phyloP scores from a whole-genome alignment of 768 basidiomycete genomes.

The Boletus eberwhitei region DNA sequence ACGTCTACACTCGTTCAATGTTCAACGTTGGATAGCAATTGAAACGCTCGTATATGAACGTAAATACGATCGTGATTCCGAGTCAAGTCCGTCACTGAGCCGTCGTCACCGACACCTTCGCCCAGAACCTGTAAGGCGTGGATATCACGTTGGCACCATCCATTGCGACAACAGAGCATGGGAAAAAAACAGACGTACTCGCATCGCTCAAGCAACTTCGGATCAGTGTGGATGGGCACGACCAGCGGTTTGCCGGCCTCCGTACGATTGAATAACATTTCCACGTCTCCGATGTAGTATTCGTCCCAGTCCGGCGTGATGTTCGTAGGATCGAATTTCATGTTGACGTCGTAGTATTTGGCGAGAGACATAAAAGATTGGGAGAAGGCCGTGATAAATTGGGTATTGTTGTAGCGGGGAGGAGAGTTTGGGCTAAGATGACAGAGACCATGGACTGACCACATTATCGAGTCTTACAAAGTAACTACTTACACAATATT shows the following conservation, averaged over 20 bases:
- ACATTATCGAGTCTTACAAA: too few species aligned
- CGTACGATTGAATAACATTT: conserved; percentile 18
- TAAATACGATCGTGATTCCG: not conserved
- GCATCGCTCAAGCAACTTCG: conserved; percentile 3
- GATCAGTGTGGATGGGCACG: conserved; percentile 1
- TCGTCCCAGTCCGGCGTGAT: conserved; percentile 16
- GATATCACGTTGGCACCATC: not conserved
- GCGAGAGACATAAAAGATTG: conserved; percentile 26
- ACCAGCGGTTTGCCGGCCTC: conserved; percentile 4
- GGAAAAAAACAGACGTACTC: conserved; percentile 13
- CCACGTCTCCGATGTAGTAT: conserved; percentile 1
- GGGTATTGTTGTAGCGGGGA: conserved; percentile 27
- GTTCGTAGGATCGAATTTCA: conserved; percentile 11
- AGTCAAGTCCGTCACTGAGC: conserved; percentile 1
- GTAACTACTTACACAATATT: too few species aligned
- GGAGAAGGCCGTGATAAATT: conserved; percentile 29
- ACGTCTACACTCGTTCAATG: too few species aligned
- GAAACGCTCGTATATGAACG: too few species aligned
- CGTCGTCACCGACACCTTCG: conserved; percentile 1
- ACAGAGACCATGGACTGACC: too few species aligned
- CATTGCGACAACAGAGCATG: too few species aligned
- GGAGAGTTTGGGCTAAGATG: too few species aligned
- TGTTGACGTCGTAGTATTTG: conserved; percentile 24
- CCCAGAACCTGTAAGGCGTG: conserved; percentile 12
- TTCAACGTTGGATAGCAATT: too few species aligned